phyloP scores from a whole-genome alignment of 2,329 filamentous ascomycete genomes.

The Mycosphaerella arachidis region DNA sequence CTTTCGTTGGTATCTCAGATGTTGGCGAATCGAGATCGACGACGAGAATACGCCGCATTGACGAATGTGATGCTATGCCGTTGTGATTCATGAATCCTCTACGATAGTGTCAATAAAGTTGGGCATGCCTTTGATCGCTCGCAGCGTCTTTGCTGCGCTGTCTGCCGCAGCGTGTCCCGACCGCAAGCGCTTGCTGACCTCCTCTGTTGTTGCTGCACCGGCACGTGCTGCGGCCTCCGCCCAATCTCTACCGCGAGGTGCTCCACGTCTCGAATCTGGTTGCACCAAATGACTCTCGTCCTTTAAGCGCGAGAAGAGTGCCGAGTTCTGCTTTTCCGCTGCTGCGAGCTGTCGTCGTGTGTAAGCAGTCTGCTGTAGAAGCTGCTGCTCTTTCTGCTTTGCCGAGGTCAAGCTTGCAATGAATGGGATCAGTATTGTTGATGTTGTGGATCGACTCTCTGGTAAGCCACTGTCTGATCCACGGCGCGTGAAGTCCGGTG shows the following conservation, averaged over 20 bases:
- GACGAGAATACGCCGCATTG: too few species aligned
- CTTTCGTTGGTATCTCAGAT: not conserved
- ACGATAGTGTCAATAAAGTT: slow-evolving; percentile 10
- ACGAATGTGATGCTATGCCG: too few species aligned
- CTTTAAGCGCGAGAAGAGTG: slow-evolving; percentile 27
- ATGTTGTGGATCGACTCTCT: slow-evolving; percentile 10
- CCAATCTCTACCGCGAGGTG: slow-evolving; percentile 26
- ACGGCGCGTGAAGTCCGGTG: slow-evolving; percentile 6
- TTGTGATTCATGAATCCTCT: not conserved
- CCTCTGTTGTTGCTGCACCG: slow-evolving; percentile 12
- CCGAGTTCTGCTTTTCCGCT: slow-evolving; percentile 24
- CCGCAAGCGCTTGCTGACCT: slow-evolving; percentile 16
- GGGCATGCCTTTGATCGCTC: slow-evolving; percentile 20
- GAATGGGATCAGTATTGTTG: slow-evolving; percentile 26
- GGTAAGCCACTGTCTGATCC: slow-evolving; percentile 3
- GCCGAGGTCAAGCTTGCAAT: slow-evolving; percentile 18
- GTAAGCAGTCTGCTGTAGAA: slow-evolving; percentile 27
- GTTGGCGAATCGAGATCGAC: too few species aligned
- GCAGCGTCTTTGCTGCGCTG: slow-evolving; percentile 14
- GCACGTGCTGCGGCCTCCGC: slow-evolving; percentile 22
- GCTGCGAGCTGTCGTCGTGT: slow-evolving; percentile 25
- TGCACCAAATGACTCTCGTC: slow-evolving; percentile 35
- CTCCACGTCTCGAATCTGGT: slow-evolving; percentile 19
- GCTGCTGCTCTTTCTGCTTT: slow-evolving; percentile 21
- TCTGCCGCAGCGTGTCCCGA: slow-evolving; percentile 15